Base-by-base conservation (phyloP, 176 grass and related monocot species). In the Zizania latifolia region DNA sequence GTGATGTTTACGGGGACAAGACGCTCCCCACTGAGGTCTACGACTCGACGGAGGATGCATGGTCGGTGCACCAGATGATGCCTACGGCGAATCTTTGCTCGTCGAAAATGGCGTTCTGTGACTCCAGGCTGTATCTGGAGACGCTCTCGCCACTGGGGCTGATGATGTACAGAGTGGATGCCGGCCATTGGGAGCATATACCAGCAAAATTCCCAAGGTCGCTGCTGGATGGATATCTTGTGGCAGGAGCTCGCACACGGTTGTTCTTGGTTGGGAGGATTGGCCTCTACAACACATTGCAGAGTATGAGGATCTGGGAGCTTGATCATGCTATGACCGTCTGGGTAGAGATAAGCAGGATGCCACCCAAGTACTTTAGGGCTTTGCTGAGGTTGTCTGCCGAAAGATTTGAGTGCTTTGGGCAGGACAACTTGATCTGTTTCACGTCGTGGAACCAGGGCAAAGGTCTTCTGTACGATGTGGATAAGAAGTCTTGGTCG, bases 401-500 rank as follows among this genome's bases (percentile, higher is more conserved):
- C 3, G 94, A 98, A 84, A 87, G 94, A 61, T 98, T 98, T 7
- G 94, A 98, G 68, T 98, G 94, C 83, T 98, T 98, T 86, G 94
- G 94, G 54, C 91, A 98, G 82, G 94, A 94, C 40, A 98, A 98
- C 67, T 83, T 94, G 43, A 98, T 98, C 30, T 98, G 86, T 80
- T 98, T 98, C 83, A 98, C 94, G 4, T 94, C 91, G 1, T 98
- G 94, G 94, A 98, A 98, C 78, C 94, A 98, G 78, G 94, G 94
- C 32, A 98, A 89, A 71, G 91, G 94, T 38, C 88, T 98, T 60
- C 79, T 98, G 5, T 98, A 98, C 7, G 89, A 98, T 7, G 91
- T 98, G 0, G 94, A 98, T 72, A 92, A 87, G 74, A 98, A 98
- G 61, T 46, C 78, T 44, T 98, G 94, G 94, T 94, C 91, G 6